Base-by-base conservation (phyloP, 495 filamentous ascomycete genomes). In the Thermothielavioides terrestris region DNA sequence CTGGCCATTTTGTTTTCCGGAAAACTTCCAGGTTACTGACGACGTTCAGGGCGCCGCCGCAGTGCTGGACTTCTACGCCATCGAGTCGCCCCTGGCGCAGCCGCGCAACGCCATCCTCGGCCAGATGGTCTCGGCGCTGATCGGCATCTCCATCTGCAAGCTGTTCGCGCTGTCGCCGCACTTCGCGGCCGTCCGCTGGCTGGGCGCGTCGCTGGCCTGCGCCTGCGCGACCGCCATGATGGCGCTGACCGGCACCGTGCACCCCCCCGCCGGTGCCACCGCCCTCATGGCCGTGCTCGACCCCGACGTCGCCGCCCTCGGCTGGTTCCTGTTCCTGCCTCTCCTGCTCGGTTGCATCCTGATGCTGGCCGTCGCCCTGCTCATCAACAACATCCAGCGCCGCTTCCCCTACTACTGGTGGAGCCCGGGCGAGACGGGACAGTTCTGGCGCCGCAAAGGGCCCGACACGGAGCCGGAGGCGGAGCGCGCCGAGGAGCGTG, bases 221-320 rank as follows among this genome's bases (percentile, higher is more conserved):
- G 86, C 80, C 1, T 59, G 77, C 21, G 77, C 88, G 0, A 87
- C 81, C 2, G 73, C 78, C 0, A 40, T 81, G 42, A 96, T 95
- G 90, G 72, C 76, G 1, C 52, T 89, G 9, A 92, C 87, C 0
- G 81, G 81, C 6, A 92, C 89, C 0, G 73, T 89, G 2, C 85
- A 96, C 59, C 90, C 90, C 6, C 90, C 90, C 0, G 90, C 88
- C 0, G 90, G 90, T 7, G 90, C 90, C 3, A 94, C 88, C 0
- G 88, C 90, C 0, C 66, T 96, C 1, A 68, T 95, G 17, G 86
- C 86, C 0, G 86, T 84, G 2, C 75, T 83, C 0, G 77, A 84
- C 39, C 57, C 75, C 1, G 63, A 67, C 1, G 67, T 82, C 0
- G 68, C 73, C 14, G 61, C 58, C 1, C 64, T 95, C 44, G 88